phyloP scores from a whole-genome alignment of 352 stramenopile genomes.

The Phytopythium delawarense region DNA sequence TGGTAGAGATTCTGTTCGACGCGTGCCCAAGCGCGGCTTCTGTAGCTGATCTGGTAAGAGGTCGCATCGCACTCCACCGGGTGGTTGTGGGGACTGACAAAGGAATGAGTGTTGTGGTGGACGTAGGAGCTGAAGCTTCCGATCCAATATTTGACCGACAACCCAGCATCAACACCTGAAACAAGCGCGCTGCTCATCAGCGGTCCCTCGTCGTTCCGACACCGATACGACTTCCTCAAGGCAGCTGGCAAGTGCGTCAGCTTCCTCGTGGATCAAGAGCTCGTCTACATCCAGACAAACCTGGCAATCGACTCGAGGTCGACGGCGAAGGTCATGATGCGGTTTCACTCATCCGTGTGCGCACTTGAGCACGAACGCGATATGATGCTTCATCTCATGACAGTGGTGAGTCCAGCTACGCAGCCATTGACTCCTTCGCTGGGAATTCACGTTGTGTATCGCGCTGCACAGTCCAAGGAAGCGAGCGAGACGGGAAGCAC shows the following conservation, averaged over 20 bases:
- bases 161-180: slow-evolving; percentile 42
- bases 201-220: slow-evolving; percentile 54
- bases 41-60: slow-evolving; percentile 41
- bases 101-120: not conserved
- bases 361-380: slow-evolving; percentile 36
- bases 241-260: slow-evolving; percentile 25
- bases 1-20: slow-evolving; percentile 71
- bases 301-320: slow-evolving; percentile 53
- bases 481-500: not conserved
- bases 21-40: slow-evolving; percentile 52
- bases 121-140: slow-evolving; percentile 58
- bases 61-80: not conserved
- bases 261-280: slow-evolving; percentile 31
- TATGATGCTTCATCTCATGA: slow-evolving; percentile 33
- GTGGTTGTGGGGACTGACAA: not conserved
- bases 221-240: slow-evolving; percentile 61
- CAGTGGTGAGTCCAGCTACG: slow-evolving; percentile 22
- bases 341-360: slow-evolving; percentile 42
- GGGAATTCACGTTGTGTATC: not conserved
- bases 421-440: not conserved
- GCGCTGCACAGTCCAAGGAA: not conserved
- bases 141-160: slow-evolving; percentile 71
- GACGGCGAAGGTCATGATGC: slow-evolving; percentile 48
- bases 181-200: slow-evolving; percentile 48
- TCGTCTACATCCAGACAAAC: slow-evolving; percentile 41